Percentiles rank a stretch among this genome's conserved stretches.
Conservation (phyloP, 192 early-diverging fungal species). For the Paraglomus brasilianum region DNA sequence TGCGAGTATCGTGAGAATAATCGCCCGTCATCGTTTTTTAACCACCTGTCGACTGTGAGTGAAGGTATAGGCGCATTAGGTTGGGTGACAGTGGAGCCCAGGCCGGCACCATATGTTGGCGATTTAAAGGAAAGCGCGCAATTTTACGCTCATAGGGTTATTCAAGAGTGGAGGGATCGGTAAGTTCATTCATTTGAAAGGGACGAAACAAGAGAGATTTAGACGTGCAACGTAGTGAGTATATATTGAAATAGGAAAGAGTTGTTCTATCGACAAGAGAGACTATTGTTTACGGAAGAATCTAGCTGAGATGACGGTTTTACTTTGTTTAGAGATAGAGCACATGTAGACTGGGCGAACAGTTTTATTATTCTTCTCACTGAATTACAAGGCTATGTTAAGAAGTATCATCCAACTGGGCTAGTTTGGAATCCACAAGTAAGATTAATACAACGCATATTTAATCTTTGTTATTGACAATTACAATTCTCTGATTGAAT, state of each 20-base stretch:
- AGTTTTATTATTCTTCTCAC: constrained; percentile 65
- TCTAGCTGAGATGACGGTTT: neutral
- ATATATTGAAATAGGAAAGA: neutral
- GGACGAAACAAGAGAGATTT: neutral
- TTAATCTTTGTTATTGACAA: neutral
- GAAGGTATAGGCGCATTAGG: constrained; percentile 90
- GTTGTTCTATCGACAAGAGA: neutral
- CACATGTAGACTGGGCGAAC: constrained; percentile 85
- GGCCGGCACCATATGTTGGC: constrained; percentile 81
- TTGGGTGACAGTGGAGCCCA: constrained; percentile 88
- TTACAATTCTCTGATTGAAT: constrained; percentile 14
- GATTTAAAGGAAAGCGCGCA: constrained; percentile 91
- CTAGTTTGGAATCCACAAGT: constrained; percentile 87
- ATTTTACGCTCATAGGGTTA: constrained; percentile 89
- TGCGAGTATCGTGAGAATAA: constrained; percentile 76
- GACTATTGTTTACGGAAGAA: neutral
- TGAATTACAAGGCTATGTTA: constrained; percentile 84
- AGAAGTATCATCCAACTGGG: constrained; percentile 85
- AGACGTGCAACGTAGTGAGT: neutral
- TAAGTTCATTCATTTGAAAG: constrained; percentile 36
- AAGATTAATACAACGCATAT: neutral
- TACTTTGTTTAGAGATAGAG: constrained; percentile 55
- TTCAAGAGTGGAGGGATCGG: constrained; percentile 89
- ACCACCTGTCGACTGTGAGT: constrained; percentile 80
- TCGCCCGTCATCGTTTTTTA: constrained; percentile 69